A percentile compares a stretch with the other conserved stretches of the same genome.
Conservation (phyloP, 2,329 filamentous ascomycete genomes). For the Penicillium crustosum region DNA sequence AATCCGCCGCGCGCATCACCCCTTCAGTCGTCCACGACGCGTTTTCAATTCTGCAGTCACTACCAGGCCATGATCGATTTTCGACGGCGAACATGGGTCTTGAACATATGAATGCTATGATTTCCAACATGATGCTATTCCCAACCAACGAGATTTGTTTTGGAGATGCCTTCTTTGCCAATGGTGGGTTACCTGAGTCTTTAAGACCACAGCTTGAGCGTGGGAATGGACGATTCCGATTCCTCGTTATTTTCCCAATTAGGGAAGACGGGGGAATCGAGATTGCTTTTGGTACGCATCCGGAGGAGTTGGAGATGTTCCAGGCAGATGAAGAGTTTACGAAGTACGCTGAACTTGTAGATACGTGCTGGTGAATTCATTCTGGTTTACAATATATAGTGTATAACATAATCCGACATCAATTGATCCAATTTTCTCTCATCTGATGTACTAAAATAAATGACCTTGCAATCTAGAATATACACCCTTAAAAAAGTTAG, state of each 20-base stretch:
- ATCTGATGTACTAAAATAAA: neutral
- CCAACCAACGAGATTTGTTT: neutral
- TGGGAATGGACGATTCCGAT: neutral
- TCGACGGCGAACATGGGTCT: neutral
- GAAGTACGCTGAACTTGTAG: neutral
- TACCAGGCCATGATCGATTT: neutral
- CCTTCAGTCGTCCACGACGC: neutral
- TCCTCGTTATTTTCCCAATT: neutral
- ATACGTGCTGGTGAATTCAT: neutral
- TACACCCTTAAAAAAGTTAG: too few species aligned
- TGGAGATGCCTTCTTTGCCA: neutral
- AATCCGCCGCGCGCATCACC: neutral
- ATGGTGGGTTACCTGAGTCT: neutral
- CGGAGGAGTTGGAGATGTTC: neutral
- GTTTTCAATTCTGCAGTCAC: neutral
- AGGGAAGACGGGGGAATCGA: neutral
- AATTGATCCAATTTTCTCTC: neutral
- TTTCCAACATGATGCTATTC: neutral
- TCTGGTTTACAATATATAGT: neutral
- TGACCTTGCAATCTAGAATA: neutral
- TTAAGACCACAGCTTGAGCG: neutral
- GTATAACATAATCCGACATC: neutral
- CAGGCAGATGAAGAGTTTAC: neutral
- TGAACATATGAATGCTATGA: neutral
- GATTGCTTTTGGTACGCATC: neutral